phyloP scores from a whole-genome alignment of 345 rosid species.

The Melaleuca alternifolia region DNA sequence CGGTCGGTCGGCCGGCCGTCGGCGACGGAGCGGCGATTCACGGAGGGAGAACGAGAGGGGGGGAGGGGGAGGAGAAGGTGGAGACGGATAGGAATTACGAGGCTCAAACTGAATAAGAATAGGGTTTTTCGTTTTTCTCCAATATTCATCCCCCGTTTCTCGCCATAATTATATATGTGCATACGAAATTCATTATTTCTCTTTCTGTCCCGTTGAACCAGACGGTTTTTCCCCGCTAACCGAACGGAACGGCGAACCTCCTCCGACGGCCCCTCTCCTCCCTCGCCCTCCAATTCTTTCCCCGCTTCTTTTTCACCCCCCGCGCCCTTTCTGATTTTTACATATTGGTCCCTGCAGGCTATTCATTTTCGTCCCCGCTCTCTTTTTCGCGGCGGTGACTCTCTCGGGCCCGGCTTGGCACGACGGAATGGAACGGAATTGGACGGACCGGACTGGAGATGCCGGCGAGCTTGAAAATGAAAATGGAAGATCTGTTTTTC shows the following conservation, averaged over 20 bases:
- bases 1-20: not conserved
- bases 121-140: conserved; percentile 26
- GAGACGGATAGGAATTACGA: conserved; percentile 23
- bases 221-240: not conserved
- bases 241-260: not conserved
- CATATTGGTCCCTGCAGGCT: not conserved
- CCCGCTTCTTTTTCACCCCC: not conserved
- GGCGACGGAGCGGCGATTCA: not conserved
- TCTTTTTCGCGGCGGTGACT: not conserved
- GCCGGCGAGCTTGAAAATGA: not conserved
- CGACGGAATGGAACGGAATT: not conserved
- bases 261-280: not conserved
- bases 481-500: not conserved
- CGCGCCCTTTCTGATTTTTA: not conserved
- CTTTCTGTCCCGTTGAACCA: not conserved
- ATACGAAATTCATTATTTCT: not conserved
- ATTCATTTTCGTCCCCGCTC: not conserved
- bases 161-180: not conserved
- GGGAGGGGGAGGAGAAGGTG: conserved; percentile 3
- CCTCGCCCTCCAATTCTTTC: not conserved
- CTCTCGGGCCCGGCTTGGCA: not conserved
- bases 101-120: conserved; percentile 40
- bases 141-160: not conserved
- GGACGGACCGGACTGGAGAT: not conserved
- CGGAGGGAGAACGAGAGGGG: not conserved